Conservation (phyloP, 1,284 basidiomycete genomes). For the Vanrija sp. region DNA sequence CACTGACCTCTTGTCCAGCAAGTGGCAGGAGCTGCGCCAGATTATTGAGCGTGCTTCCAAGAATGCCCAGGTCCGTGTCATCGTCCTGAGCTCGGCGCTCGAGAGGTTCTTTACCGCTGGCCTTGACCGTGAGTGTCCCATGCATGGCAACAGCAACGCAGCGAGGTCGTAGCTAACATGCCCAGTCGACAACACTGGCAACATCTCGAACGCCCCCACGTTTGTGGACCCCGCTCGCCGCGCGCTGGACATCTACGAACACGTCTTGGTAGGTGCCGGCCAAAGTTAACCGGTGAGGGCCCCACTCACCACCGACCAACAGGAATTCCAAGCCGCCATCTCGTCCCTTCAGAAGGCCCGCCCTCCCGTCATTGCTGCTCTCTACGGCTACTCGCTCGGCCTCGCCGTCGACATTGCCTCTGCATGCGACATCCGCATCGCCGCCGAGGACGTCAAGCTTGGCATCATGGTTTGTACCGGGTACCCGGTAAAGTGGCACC, state of each 20-base stretch:
- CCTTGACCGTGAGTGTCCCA: conserved; percentile 60
- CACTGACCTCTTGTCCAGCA: conserved; percentile 50
- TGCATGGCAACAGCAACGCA: not conserved
- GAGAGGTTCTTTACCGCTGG: conserved; percentile 76
- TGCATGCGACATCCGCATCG: conserved; percentile 77
- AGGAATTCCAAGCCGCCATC: conserved; percentile 69
- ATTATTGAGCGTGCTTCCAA: conserved; percentile 59
- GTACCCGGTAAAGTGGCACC: not conserved
- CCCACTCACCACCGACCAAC: not conserved
- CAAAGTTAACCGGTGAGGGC: not conserved
- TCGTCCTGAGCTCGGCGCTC: conserved; percentile 66
- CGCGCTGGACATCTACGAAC: conserved; percentile 54
- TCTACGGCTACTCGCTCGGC: conserved; percentile 72
- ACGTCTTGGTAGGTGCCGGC: conserved; percentile 51
- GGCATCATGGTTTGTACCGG: conserved; percentile 64
- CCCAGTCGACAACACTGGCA: conserved; percentile 6
- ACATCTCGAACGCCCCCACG: conserved; percentile 10
- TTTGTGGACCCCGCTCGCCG: conserved; percentile 56
- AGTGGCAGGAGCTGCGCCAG: conserved; percentile 66
- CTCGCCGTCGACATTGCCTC: conserved; percentile 68
- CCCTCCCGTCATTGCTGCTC: conserved; percentile 79
- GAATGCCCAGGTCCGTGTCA: conserved; percentile 61
- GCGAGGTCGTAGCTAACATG: not conserved
- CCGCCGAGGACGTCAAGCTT: conserved; percentile 62
- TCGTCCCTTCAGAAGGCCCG: conserved; percentile 64